Evolutionary conservation across 192 early-diverging fungal genomes (phyloP), one percentile per base, ranked within the genome.

Genomic region (Tieghemiomyces parasiticus): DNA sequence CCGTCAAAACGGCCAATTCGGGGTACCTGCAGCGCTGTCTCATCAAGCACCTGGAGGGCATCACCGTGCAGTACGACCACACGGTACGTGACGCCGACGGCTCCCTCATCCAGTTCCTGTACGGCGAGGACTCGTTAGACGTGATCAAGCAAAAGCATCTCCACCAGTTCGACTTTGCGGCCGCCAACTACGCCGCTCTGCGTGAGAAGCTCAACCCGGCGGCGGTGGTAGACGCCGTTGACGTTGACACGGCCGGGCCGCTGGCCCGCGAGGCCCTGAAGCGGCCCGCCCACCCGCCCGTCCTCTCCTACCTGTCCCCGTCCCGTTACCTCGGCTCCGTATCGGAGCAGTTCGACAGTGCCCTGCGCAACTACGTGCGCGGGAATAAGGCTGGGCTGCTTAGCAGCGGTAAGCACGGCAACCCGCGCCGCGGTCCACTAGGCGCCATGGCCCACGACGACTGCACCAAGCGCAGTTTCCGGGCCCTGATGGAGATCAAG

Each of bases 21-120:
- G 96, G 96, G 33, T 99, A 99, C 67, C 73, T 99, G 61, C 96
- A 99, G 71, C 89, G 96, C 67, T 97, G 96, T 78, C 79, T 99
- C 61, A 95, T 99, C 68, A 99, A 99, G 79, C 93, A 95, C 63
- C 70, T 99, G 67, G 96, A 99, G 78, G 91, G 93, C 49, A 75
- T 97, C 47, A 74, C 73, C 47, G 94, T 97, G 0, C 85, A 92
- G 65, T 99, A 99, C 71, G 96, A 99, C 71, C 85, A 93, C 67
- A 93, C 94, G 4, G 96, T 99, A 38, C 87, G 96, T 46, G 93
- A 99, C 63, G 66, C 78, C 33, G 94, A 97, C 70, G 96, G 96
- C 4, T 90, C 88, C 24, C 79, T 99, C 14, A 67, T 99, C 10
- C 93, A 99, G 76, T 99, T 99, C 85, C 88, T 87, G 59, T 99